Conservation (phyloP, 805 yeast genomes). For the Candida maltosa region DNA sequence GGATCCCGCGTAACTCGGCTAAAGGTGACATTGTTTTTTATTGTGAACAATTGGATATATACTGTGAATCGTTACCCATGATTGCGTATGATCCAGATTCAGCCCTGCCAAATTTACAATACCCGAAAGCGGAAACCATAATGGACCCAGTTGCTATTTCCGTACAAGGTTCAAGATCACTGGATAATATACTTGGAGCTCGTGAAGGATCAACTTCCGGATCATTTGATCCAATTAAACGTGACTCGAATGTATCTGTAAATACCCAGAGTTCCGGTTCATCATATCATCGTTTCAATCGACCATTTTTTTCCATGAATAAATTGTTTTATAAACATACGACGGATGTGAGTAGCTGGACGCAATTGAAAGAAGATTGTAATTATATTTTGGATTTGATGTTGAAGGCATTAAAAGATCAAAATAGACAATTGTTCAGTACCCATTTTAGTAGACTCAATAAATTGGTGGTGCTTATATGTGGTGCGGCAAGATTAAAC, state of each 20-base stretch:
- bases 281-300: constrained; percentile 39
- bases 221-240: constrained; percentile 27
- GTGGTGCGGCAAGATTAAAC: constrained; percentile 52
- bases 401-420: constrained; percentile 48
- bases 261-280: constrained; percentile 23
- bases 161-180: constrained; percentile 5
- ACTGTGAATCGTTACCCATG: constrained; percentile 58
- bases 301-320: constrained; percentile 38
- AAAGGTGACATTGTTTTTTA: constrained; percentile 56
- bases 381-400: constrained; percentile 46
- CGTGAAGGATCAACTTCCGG: constrained; percentile 12
- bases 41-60: constrained; percentile 57
- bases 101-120: constrained; percentile 17
- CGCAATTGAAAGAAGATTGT: constrained; percentile 47
- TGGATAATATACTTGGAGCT: constrained; percentile 8
- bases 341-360: constrained; percentile 61
- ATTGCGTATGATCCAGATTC: constrained; percentile 23
- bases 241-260: constrained; percentile 37
- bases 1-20: constrained; percentile 62
- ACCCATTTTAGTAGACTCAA: constrained; percentile 53
- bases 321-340: constrained; percentile 56
- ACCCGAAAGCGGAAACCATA: constrained; percentile 23
- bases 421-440: constrained; percentile 49
- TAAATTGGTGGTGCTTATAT: constrained; percentile 49
- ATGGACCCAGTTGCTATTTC: constrained; percentile 15